phyloP scores from a whole-genome alignment of 768 basidiomycete species.

The Rubroboletus satanas region DNA sequence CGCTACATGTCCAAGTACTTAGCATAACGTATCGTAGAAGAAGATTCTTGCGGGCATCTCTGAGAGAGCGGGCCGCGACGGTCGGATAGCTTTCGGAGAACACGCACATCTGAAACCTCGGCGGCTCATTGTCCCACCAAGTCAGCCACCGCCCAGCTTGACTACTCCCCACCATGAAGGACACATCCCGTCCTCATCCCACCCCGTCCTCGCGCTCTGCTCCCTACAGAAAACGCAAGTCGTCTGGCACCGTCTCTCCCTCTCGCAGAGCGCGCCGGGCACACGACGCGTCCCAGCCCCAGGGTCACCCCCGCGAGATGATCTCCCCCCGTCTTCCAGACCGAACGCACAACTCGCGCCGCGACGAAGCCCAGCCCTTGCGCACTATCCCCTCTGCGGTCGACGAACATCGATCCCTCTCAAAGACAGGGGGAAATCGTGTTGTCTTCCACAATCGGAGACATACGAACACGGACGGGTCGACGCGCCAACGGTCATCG shows the following conservation, averaged over 20 bases:
- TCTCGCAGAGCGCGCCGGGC: slow-evolving; percentile 10
- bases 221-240: slow-evolving; percentile 21
- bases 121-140: slow-evolving; percentile 2
- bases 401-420: not conserved
- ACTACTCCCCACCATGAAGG: slow-evolving; percentile 21
- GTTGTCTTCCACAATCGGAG: slow-evolving; percentile 1
- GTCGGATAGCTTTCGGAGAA: slow-evolving; percentile 8
- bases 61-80: slow-evolving; percentile 2
- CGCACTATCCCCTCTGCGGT: not conserved
- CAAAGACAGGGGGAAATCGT: slow-evolving; percentile 7
- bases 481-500: slow-evolving; percentile 3
- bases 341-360: slow-evolving; percentile 2
- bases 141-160: slow-evolving; percentile 20
- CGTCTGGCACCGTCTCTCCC: slow-evolving; percentile 4
- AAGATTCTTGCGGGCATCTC: not conserved
- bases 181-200: slow-evolving; percentile 17
- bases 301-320: not conserved
- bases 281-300: slow-evolving; percentile 10
- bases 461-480: slow-evolving; percentile 3
- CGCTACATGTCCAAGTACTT: not conserved
- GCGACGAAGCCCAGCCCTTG: slow-evolving; percentile 4
- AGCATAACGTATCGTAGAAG: not conserved
- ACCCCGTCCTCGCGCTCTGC: slow-evolving; percentile 2
- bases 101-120: not conserved
- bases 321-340: slow-evolving; percentile 1